Evolutionary conservation across 495 filamentous ascomycete species (phyloP), one percentile per base, ranked within the genome.

Genomic region (Darksidea phi): DNA sequence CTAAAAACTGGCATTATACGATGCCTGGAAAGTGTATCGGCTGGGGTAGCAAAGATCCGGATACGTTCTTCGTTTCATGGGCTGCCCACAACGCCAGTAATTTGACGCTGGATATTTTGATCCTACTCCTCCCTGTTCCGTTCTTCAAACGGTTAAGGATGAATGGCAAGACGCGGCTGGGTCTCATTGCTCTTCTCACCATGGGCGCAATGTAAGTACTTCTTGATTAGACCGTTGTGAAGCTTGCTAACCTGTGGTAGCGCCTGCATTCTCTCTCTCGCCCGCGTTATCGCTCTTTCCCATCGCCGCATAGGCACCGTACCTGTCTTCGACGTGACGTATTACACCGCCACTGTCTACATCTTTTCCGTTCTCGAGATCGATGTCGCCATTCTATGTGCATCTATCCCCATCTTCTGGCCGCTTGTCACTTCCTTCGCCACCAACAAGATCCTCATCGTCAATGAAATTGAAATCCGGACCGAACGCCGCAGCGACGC

Each of bases 351-450:
- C 6, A 24, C 60, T 25, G 52, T 68, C 46, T 68, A 60, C 57
- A 61, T 68, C 48, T 64, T 61, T 50, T 68, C 65, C 18, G 47
- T 48, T 50, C 60, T 64, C 51, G 65, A 68, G 47, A 45, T 68
- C 56, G 50, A 68, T 34, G 46, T 64, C 26, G 65, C 65, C 32
- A 68, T 68, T 25, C 42, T 68, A 2, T 61, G 55, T 52, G 65
- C 65, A 28, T 56, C 49, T 1, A 64, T 64, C 51, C 65, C 65
- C 25, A 68, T 64, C 36, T 68, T 64, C 52, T 68, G 65, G 65
- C 65, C 65, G 0, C 23, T 60, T 25, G 55, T 68, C 23, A 21
- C 48, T 13, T 47, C 42, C 12, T 28, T 67, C 36, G 41, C 64
- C 26, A 36, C 23, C 28, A 58, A 58, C 54, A 68, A 68, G 34